Base-by-base conservation (phyloP, 164 flowering plant genomes). In the Annona squamosa region DNA sequence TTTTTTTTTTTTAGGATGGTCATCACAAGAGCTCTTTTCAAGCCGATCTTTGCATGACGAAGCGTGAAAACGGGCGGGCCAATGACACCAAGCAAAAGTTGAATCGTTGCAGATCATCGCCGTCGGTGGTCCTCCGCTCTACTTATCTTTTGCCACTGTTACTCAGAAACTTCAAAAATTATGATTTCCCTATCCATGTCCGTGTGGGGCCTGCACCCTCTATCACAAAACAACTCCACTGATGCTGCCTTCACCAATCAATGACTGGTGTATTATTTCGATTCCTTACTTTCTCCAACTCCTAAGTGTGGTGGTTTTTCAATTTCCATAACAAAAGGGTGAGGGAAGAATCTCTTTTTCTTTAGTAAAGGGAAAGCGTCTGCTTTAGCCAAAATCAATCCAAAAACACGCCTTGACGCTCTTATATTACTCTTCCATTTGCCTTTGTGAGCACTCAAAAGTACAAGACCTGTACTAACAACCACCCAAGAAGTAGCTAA, bases 261-360 rank as follows among this genome's bases (percentile, higher is more conserved):
- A 9, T 52, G 59, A 52, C 2, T 52, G 13, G 13, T 52, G 59
- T 2, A 52, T 52, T 52, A 16, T 52, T 52, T 52, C 13, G 59
- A 52, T 52, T 52, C 63, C 62, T 73, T 48, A 63, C 80, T 77
- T 77, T 76, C 72, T 73, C 72, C 56, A 46, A 7, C 63, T 67
- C 46, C 71, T 37, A 77, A 69, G 76, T 76, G 68, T 59, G 37
- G 19, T 26, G 62, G 4, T 37, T 12, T 37, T 43, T 48, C 65
- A 5, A 61, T 17, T 71, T 68, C 46, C 52, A 17, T 69, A 56
- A 66, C 56, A 66, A 68, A 73, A 68, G 68, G 41, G 46, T 48
- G 69, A 62, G 10, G 63, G 19, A 73, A 70, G 72, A 72, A 74
- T 56, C 72, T 75, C 76, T 71, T 72, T 75, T 69, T 59, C 80